These are phyloP conservation scores for Leonotis leonurus DNA, from an alignment of 257 asterid genomes.

Conservation along the genomic window DNA sequence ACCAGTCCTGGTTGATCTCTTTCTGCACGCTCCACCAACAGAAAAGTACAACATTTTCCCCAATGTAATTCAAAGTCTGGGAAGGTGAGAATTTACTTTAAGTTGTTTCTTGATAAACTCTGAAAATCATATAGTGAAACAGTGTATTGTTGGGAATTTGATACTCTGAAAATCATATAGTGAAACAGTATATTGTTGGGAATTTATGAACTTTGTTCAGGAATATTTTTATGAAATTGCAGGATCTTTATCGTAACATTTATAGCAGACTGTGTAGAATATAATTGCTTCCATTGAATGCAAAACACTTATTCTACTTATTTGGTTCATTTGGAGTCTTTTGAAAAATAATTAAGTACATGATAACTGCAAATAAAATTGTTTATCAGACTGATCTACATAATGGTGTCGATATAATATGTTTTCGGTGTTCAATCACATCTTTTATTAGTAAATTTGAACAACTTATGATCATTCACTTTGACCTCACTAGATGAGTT, in stretches of 20 bases:
- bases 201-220: constrained; percentile 6
- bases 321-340: neutral
- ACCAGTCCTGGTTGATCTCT: constrained; percentile 67
- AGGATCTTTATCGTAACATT: neutral
- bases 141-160: neutral
- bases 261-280: neutral
- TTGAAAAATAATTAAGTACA: neutral
- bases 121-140: neutral
- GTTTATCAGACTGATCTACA: neutral
- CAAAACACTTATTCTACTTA: neutral
- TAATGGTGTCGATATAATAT: neutral
- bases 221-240: neutral
- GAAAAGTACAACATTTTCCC: constrained; percentile 56
- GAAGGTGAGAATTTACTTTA: constrained; percentile 61
- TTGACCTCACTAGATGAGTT: neutral
- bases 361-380: neutral
- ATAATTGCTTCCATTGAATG: neutral
- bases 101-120: neutral
- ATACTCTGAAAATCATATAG: neutral
- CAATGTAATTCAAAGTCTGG: constrained; percentile 70
- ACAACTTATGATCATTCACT: neutral
- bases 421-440: constrained; percentile 1
- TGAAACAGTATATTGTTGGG: neutral
- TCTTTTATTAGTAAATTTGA: neutral
- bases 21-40: constrained; percentile 66